phyloP scores from a whole-genome alignment of 2,329 filamentous ascomycete species.

The Cryphonectria japonica region DNA sequence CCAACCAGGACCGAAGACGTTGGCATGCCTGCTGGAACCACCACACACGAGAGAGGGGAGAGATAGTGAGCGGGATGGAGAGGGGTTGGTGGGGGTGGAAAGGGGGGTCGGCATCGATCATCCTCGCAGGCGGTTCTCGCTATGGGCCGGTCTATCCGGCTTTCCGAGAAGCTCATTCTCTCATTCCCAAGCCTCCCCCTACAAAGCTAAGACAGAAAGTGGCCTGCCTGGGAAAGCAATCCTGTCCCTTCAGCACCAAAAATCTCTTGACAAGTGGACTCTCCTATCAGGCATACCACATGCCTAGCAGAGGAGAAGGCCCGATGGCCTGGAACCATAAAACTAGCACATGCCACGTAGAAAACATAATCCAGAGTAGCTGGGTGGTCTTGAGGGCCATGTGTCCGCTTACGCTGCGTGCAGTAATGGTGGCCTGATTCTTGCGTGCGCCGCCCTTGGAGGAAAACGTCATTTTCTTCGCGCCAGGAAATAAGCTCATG shows the following conservation, averaged over 20 bases:
- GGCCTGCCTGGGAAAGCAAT: background rate
- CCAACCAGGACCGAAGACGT: background rate
- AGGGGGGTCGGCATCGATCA: background rate
- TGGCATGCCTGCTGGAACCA: background rate
- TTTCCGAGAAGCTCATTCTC: background rate
- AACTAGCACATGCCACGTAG: background rate
- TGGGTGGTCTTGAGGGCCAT: background rate
- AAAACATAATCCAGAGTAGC: background rate
- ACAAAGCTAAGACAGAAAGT: background rate
- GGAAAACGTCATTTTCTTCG: constrained; percentile 3
- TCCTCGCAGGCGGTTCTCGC: background rate
- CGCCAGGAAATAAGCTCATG: background rate
- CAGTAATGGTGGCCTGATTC: constrained; percentile 12
- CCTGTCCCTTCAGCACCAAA: background rate
- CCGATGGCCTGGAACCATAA: background rate
- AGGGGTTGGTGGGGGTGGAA: background rate
- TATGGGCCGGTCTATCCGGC: background rate
- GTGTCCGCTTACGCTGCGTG: constrained; percentile 4
- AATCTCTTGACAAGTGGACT: constrained; percentile 1
- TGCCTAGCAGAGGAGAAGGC: constrained; percentile 7
- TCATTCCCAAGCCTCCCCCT: background rate
- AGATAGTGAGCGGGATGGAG: background rate
- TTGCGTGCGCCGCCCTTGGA: background rate
- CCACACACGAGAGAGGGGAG: background rate
- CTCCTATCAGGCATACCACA: background rate